Evolutionary conservation across 805 yeast species (phyloP).

Genomic region (Metahyphopichia silvanorum): DNA sequence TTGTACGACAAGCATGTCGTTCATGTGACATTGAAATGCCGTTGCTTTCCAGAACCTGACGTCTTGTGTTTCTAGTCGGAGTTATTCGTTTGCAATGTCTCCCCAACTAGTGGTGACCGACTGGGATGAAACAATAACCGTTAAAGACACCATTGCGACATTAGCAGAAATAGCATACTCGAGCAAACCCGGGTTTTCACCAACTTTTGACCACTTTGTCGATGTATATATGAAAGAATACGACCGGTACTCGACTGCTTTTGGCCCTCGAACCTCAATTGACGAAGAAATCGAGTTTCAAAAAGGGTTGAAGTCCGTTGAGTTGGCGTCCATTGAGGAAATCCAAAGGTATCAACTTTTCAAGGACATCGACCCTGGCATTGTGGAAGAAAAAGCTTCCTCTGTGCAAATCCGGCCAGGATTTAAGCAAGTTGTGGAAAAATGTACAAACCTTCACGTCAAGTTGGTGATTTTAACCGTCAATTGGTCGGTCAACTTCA

Average conservation of each 20-base stretch:
- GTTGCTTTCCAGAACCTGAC: too few species aligned
- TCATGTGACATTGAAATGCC: too few species aligned
- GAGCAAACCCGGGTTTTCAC: slow-evolving; percentile 31
- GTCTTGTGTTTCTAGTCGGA: too few species aligned
- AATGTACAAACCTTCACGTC: slow-evolving; percentile 14
- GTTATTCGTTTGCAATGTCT: neutral
- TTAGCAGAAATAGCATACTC: slow-evolving; percentile 48
- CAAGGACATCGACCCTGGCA: slow-evolving; percentile 30
- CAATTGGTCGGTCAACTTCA: slow-evolving; percentile 57
- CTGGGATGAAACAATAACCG: slow-evolving; percentile 68
- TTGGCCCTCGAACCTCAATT: slow-evolving; percentile 22
- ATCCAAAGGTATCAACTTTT: slow-evolving; percentile 39
- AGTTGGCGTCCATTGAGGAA: slow-evolving; percentile 45
- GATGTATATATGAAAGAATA: slow-evolving; percentile 40
- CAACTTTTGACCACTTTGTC: slow-evolving; percentile 42
- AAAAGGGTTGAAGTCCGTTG: slow-evolving; percentile 41
- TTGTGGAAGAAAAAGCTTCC: slow-evolving; percentile 31
- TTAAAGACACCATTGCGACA: slow-evolving; percentile 49
- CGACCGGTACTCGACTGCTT: slow-evolving; percentile 21
- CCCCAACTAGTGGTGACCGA: slow-evolving; percentile 41
- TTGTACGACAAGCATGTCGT: too few species aligned
- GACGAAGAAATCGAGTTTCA: slow-evolving; percentile 46
- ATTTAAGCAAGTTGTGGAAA: slow-evolving; percentile 30
- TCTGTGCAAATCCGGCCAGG: slow-evolving; percentile 39
- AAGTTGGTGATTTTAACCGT: slow-evolving; percentile 52